These are phyloP conservation scores for Clonostachys sp. DNA, from an alignment of 2,329 filamentous ascomycete species.

Conservation along the genomic window DNA sequence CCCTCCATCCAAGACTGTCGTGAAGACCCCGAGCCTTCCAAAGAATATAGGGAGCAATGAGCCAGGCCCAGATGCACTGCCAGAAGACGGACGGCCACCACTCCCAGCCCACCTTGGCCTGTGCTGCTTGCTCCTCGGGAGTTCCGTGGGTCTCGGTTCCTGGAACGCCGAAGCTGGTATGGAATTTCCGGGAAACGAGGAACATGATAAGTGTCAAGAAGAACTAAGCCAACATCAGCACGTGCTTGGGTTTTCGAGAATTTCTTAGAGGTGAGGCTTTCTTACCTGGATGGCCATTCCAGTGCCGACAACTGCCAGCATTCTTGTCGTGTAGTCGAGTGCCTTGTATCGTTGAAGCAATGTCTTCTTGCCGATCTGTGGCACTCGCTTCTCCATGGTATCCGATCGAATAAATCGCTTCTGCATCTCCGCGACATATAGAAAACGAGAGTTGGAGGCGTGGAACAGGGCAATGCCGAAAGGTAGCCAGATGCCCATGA, in stretches of 20 bases:
- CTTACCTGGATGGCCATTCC: constrained; percentile 54
- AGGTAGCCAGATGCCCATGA: constrained; percentile 61
- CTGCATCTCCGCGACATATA: constrained; percentile 51
- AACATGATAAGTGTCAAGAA: constrained; percentile 55
- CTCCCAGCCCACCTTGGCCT: constrained; percentile 54
- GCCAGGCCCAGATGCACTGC: constrained; percentile 52
- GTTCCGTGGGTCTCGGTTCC: constrained; percentile 57
- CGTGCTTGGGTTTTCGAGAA: background rate
- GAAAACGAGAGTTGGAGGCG: constrained; percentile 55
- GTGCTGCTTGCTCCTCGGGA: constrained; percentile 39
- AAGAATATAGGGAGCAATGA: constrained; percentile 51
- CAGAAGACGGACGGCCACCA: constrained; percentile 63
- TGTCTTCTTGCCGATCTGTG: constrained; percentile 9
- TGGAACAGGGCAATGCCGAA: constrained; percentile 63
- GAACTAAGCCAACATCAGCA: constrained; percentile 34
- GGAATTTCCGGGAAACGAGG: constrained; percentile 61
- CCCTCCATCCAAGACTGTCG: constrained; percentile 61
- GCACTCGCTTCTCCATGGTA: constrained; percentile 6
- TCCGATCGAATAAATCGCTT: constrained; percentile 13
- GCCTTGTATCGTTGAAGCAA: constrained; percentile 27
- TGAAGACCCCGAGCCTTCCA: constrained; percentile 57
- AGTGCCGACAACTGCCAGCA: constrained; percentile 42
- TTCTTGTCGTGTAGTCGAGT: constrained; percentile 41
- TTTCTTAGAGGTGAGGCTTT: background rate
- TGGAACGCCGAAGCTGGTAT: constrained; percentile 53